phyloP scores from a whole-genome alignment of 805 yeast species.

The Starmerella khaoyaiensis region DNA sequence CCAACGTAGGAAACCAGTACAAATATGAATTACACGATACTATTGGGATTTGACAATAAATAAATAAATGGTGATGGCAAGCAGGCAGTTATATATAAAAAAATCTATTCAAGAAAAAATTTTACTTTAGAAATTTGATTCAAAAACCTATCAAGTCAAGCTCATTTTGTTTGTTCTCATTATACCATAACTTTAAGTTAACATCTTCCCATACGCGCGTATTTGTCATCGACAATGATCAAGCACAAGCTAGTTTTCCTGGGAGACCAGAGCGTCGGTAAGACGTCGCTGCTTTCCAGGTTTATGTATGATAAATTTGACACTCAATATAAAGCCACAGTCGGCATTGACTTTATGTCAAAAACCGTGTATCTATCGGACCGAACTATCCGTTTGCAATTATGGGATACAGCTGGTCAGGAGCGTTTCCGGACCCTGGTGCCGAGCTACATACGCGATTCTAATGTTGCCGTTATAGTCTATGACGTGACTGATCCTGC shows the following conservation, averaged over 20 bases:
- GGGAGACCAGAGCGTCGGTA: slow-evolving; percentile 97
- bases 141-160: no score
- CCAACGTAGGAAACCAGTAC: no score
- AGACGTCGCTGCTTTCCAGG: slow-evolving; percentile 89
- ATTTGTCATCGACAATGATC: slow-evolving; percentile 12
- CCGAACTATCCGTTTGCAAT: slow-evolving; percentile 82
- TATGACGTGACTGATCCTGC: slow-evolving; percentile 79
- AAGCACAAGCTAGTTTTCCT: slow-evolving; percentile 72
- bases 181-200: no score
- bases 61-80: no score
- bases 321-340: slow-evolving; percentile 87
- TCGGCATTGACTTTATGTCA: slow-evolving; percentile 89
- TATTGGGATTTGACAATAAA: no score
- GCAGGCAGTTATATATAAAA: no score
- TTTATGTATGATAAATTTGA: slow-evolving; percentile 97
- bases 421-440: slow-evolving; percentile 89
- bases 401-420: slow-evolving; percentile 98
- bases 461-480: slow-evolving; percentile 93
- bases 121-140: no score
- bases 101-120: no score
- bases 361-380: slow-evolving; percentile 94
- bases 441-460: slow-evolving; percentile 90
- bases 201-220: no score
- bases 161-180: no score
- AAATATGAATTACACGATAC: no score